Conservation (phyloP, 139 green algal species). For the Tetraselmis chui region DNA sequence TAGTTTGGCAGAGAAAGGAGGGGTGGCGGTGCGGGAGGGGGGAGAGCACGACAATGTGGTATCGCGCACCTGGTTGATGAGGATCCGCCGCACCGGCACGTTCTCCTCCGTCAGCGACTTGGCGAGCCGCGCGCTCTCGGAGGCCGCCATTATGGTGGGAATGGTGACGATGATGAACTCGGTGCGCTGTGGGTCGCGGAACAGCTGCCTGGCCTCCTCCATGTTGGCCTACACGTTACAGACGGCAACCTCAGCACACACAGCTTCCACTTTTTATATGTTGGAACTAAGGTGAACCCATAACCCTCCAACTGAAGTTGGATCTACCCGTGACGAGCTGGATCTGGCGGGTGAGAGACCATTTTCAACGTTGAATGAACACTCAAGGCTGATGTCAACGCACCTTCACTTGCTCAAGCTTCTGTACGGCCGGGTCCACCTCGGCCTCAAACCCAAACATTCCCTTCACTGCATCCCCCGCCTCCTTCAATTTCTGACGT, state of each 20-base stretch:
- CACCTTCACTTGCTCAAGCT: constrained; percentile 75
- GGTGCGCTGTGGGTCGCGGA: constrained; percentile 73
- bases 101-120: constrained; percentile 53
- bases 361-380: too few species aligned
- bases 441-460: constrained; percentile 70
- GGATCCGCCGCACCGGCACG: constrained; percentile 76
- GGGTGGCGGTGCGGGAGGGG: too few species aligned
- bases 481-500: constrained; percentile 67
- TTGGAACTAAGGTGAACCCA: too few species aligned
- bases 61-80: constrained; percentile 84
- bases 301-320: too few species aligned
- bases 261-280: too few species aligned
- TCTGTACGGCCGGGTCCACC: constrained; percentile 56
- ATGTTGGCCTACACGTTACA: constrained; percentile 54
- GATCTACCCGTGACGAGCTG: too few species aligned
- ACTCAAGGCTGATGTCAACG: too few species aligned
- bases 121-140: constrained; percentile 78
- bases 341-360: too few species aligned
- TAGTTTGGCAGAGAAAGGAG: too few species aligned
- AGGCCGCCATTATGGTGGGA: constrained; percentile 90
- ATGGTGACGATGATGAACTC: constrained; percentile 98
- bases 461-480: constrained; percentile 63
- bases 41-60: background rate
- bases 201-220: constrained; percentile 79
- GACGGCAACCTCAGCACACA: too few species aligned